These are phyloP conservation scores for Fraxinus americana DNA, from an alignment of 257 asterid species.

Conservation along the genomic window DNA sequence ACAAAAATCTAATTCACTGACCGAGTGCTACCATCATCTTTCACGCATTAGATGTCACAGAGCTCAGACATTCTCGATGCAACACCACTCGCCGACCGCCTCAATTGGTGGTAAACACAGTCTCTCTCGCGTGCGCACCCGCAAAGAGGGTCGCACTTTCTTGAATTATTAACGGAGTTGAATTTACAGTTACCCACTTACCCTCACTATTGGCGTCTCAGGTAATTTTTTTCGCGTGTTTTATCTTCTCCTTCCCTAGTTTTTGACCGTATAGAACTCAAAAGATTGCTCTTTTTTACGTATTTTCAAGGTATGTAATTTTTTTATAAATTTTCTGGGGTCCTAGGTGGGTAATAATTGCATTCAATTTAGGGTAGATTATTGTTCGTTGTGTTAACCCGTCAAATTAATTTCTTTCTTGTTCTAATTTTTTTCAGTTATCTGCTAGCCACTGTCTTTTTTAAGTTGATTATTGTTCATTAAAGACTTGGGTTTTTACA, in stretches of 20 bases:
- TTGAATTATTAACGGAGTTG: background rate
- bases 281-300: background rate
- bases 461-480: background rate
- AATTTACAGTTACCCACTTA: background rate
- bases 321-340: no score
- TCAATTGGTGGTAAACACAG: background rate
- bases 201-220: background rate
- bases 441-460: background rate
- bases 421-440: background rate
- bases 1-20: no score
- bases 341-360: no score
- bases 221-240: background rate
- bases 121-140: background rate
- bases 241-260: background rate
- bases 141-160: background rate
- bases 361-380: background rate
- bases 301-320: no score
- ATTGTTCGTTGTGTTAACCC: background rate
- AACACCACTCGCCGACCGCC: background rate
- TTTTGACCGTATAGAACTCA: background rate
- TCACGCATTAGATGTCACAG: background rate
- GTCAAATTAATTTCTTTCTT: background rate
- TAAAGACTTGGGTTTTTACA: constrained; percentile 20
- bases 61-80: background rate
- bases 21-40: background rate